Conservation (phyloP, 257 asterid genomes). For the Penstemon newberryi region DNA sequence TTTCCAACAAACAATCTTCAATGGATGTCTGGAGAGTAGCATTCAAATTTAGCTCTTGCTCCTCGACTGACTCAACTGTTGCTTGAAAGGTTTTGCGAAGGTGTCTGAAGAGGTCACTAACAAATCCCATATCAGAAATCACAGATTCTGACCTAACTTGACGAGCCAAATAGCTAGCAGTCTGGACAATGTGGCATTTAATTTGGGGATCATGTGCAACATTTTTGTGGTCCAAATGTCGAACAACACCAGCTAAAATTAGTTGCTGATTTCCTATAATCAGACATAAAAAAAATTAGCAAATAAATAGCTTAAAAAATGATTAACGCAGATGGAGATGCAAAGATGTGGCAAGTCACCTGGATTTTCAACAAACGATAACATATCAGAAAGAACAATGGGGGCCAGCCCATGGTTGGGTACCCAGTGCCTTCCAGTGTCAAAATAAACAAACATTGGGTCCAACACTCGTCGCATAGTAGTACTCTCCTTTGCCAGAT, state of each 20-base stretch:
- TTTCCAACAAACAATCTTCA: constrained; percentile 85
- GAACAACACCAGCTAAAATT: constrained; percentile 75
- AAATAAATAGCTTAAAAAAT: background rate
- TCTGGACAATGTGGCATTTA: constrained; percentile 68
- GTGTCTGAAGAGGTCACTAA: constrained; percentile 88
- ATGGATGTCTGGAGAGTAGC: constrained; percentile 67
- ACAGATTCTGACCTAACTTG: constrained; percentile 67
- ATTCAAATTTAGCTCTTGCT: constrained; percentile 58
- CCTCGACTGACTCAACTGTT: constrained; percentile 71
- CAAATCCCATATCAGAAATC: constrained; percentile 79
- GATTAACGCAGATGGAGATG: constrained; percentile 16
- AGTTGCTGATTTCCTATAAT: constrained; percentile 67
- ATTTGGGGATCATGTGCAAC: constrained; percentile 70
- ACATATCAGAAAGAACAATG: constrained; percentile 74
- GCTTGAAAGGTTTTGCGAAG: constrained; percentile 92
- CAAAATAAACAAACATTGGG: constrained; percentile 84
- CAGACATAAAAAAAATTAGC: constrained; percentile 17
- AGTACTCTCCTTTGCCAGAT: constrained; percentile 82
- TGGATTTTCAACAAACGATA: constrained; percentile 72
- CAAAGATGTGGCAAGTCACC: constrained; percentile 43
- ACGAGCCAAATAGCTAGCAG: constrained; percentile 79
- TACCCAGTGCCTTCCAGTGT: constrained; percentile 69
- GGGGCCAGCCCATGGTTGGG: constrained; percentile 75
- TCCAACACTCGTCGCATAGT: constrained; percentile 88
- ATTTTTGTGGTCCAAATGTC: constrained; percentile 94